Conservation (phyloP, 2,329 filamentous ascomycete genomes). For the Sporothrix brunneoviolacea region DNA sequence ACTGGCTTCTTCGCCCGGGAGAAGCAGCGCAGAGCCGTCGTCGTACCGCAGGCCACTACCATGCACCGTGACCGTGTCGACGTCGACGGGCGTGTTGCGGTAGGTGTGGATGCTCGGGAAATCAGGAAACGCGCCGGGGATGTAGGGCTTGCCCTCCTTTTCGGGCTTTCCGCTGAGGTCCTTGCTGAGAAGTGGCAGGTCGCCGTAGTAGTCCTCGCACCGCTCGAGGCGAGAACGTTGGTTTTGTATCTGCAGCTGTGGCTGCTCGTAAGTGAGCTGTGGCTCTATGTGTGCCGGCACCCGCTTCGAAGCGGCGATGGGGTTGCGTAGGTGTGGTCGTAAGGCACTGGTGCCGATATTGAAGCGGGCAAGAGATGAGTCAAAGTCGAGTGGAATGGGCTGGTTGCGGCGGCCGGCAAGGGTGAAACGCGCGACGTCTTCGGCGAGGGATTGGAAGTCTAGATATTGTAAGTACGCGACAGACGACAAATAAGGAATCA, state of each 20-base stretch:
- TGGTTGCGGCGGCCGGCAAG: constrained; percentile 44
- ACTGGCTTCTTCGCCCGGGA: constrained; percentile 25
- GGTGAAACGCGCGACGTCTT: constrained; percentile 41
- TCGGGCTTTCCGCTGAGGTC: constrained; percentile 54
- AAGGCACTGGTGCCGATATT: constrained; percentile 46
- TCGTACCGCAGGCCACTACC: constrained; percentile 22
- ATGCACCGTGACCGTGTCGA: constrained; percentile 26
- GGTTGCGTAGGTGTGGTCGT: constrained; percentile 50
- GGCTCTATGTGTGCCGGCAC: neutral
- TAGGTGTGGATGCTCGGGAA: constrained; percentile 62
- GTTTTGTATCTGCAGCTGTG: neutral
- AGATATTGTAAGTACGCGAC: constrained; percentile 15
- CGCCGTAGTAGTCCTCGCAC: constrained; percentile 16
- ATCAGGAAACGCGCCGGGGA: constrained; percentile 51
- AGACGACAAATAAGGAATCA: neutral
- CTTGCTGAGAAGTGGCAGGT: constrained; percentile 40
- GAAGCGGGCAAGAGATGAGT: constrained; percentile 43
- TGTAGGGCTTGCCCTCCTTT: constrained; percentile 49
- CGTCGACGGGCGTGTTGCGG: constrained; percentile 47
- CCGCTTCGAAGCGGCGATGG: constrained; percentile 34
- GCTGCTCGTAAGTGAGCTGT: neutral
- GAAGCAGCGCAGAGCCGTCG: constrained; percentile 22
- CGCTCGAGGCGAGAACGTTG: neutral
- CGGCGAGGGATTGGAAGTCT: constrained; percentile 46
- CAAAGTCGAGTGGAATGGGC: constrained; percentile 52